Evolutionary conservation across 108 stramenopile genomes (phyloP).

Genomic region (Skeletonema tropicum): DNA sequence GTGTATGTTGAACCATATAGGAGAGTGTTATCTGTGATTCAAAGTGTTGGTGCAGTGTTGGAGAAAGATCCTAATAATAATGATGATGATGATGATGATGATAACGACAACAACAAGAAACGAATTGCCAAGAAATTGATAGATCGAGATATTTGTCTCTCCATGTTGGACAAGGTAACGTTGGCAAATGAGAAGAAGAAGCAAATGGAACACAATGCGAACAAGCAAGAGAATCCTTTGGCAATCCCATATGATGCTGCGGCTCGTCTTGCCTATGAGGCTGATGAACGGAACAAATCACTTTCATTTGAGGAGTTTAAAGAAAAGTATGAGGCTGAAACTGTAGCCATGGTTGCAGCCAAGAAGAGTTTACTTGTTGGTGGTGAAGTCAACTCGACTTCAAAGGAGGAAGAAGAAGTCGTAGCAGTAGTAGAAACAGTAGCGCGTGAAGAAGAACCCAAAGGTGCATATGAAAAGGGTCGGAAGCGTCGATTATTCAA

Average conservation of each 20-base stretch:
- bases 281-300: conserved; percentile 26
- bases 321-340: conserved; percentile 23
- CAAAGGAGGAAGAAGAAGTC: conserved; percentile 28
- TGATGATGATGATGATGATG: conserved; percentile 5
- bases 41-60: conserved; percentile 74
- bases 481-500: conserved; percentile 5
- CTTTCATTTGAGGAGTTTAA: conserved; percentile 35
- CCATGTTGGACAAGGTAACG: conserved; percentile 77
- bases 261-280: conserved; percentile 31
- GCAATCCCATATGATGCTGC: conserved; percentile 28
- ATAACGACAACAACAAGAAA: conserved; percentile 17
- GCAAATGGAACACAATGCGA: neutral
- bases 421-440: neutral
- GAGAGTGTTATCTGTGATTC: conserved; percentile 70
- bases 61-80: conserved; percentile 42
- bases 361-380: conserved; percentile 30
- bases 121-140: conserved; percentile 65
- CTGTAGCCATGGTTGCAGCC: conserved; percentile 19
- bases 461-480: conserved; percentile 25
- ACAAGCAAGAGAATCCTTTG: neutral
- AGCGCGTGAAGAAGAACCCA: neutral
- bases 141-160: conserved; percentile 84
- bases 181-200: conserved; percentile 47
- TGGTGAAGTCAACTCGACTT: neutral
- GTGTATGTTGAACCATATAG: conserved; percentile 74